phyloP scores from a whole-genome alignment of 352 stramenopile genomes.

The Pythium aquatile region DNA sequence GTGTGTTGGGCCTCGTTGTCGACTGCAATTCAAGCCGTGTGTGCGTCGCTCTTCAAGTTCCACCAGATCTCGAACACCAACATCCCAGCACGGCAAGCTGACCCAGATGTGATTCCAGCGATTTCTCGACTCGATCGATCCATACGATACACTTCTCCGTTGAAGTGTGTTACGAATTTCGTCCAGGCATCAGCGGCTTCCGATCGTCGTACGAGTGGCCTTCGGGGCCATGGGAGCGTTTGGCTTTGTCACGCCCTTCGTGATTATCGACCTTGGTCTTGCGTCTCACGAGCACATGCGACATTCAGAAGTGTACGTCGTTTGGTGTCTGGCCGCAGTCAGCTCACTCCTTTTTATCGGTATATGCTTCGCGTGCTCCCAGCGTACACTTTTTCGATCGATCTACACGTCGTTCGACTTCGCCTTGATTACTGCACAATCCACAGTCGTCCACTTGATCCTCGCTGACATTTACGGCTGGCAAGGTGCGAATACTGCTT shows the following conservation, averaged over 20 bases:
- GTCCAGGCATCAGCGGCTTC: background rate
- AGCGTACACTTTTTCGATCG: background rate
- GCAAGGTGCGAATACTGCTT: background rate
- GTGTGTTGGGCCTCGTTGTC: background rate
- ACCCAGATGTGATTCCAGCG: background rate
- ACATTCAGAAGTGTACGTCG: background rate
- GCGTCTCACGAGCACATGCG: background rate
- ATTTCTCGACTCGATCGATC: background rate
- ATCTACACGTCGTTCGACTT: conserved; percentile 12
- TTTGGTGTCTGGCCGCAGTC: background rate
- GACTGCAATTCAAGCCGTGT: background rate
- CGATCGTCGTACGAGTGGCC: background rate
- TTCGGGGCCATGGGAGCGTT: background rate
- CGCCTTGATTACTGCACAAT: background rate
- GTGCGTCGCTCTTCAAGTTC: background rate
- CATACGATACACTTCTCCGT: background rate
- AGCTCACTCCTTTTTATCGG: background rate
- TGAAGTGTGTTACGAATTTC: background rate
- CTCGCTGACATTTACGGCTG: conserved; percentile 1
- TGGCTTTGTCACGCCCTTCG: background rate
- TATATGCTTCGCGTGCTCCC: background rate
- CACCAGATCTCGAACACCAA: background rate
- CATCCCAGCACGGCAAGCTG: background rate
- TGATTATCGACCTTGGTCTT: background rate
- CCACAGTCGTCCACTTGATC: background rate